Percentiles rank a stretch among this genome's conserved stretches.
Evolutionary conservation across 805 yeast species (phyloP).

Genomic region (Candida sanyiensis): DNA sequence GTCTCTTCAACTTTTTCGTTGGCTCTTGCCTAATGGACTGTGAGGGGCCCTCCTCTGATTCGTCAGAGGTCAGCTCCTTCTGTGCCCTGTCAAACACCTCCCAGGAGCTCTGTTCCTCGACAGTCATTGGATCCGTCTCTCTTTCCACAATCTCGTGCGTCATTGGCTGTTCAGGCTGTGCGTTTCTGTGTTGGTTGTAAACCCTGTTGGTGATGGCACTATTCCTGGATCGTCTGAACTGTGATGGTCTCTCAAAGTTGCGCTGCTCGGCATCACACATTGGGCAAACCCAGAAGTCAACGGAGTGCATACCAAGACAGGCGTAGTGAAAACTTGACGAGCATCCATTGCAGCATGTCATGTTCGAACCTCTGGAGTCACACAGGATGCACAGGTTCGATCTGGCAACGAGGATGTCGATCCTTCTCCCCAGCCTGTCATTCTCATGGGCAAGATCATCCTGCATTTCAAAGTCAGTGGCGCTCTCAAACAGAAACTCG

Average conservation of each 20-base stretch:
- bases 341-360: slow-evolving; percentile 29
- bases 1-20: slow-evolving; percentile 17
- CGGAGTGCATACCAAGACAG: slow-evolving; percentile 33
- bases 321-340: slow-evolving; percentile 35
- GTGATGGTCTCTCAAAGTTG: slow-evolving; percentile 15
- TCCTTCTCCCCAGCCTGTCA: slow-evolving; percentile 16
- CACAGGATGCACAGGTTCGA: slow-evolving; percentile 23
- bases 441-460: slow-evolving; percentile 7
- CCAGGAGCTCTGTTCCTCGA: slow-evolving; percentile 24
- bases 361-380: slow-evolving; percentile 17
- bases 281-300: slow-evolving; percentile 43
- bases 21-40: neutral
- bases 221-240: slow-evolving; percentile 23
- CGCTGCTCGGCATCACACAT: slow-evolving; percentile 42
- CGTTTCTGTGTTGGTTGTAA: slow-evolving; percentile 15
- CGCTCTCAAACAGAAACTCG: slow-evolving; percentile 17
- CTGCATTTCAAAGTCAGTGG: slow-evolving; percentile 6
- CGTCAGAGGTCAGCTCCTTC: slow-evolving; percentile 1
- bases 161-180: neutral
- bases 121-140: slow-evolving; percentile 10
- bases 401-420: slow-evolving; percentile 17
- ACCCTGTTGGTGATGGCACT: slow-evolving; percentile 27
- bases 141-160: slow-evolving; percentile 11
- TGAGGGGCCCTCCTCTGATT: neutral
- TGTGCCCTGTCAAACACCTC: slow-evolving; percentile 19